Evolutionary conservation across 2,329 filamentous ascomycete species (phyloP).

Genomic region (Claviceps africana): DNA sequence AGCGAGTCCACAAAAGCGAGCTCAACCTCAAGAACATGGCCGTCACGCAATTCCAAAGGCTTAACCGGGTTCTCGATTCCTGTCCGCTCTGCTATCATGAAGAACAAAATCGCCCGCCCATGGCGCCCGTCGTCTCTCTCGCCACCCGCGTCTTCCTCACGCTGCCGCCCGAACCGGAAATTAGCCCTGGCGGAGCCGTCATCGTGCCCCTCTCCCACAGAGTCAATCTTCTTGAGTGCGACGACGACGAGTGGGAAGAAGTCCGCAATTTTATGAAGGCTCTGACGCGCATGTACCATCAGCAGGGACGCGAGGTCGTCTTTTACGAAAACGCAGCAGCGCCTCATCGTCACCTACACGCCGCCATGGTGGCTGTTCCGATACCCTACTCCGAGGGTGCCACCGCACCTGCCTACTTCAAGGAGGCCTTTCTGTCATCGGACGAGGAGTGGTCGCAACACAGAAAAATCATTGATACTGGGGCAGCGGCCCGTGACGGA

Average conservation of each 20-base stretch:
- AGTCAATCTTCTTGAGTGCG: conserved; percentile 86
- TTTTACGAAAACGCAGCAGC: conserved; percentile 96
- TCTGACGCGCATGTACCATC: conserved; percentile 85
- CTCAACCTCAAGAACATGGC: conserved; percentile 77
- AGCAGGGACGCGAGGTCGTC: conserved; percentile 78
- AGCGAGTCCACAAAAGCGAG: conserved; percentile 75
- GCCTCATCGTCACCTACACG: conserved; percentile 66
- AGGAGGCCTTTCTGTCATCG: conserved; percentile 74
- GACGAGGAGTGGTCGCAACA: conserved; percentile 96
- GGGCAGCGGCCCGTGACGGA: conserved; percentile 38
- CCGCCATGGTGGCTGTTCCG: conserved; percentile 72
- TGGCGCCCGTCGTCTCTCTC: conserved; percentile 75
- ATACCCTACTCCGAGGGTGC: conserved; percentile 85
- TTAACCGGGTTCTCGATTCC: conserved; percentile 70
- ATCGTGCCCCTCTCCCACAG: conserved; percentile 83
- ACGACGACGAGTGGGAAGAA: conserved; percentile 99
- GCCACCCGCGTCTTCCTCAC: conserved; percentile 80
- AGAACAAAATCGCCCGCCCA: conserved; percentile 56
- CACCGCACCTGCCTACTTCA: conserved; percentile 86
- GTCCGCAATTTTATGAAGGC: conserved; percentile 98
- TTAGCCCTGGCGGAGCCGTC: conserved; percentile 69
- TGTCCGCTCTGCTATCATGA: conserved; percentile 92
- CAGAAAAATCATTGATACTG: conserved; percentile 84
- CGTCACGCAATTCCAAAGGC: conserved; percentile 77
- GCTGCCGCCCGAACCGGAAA: conserved; percentile 75